Evolutionary conservation across 768 basidiomycete species (phyloP).

Genomic region (Tulasnella sp.): DNA sequence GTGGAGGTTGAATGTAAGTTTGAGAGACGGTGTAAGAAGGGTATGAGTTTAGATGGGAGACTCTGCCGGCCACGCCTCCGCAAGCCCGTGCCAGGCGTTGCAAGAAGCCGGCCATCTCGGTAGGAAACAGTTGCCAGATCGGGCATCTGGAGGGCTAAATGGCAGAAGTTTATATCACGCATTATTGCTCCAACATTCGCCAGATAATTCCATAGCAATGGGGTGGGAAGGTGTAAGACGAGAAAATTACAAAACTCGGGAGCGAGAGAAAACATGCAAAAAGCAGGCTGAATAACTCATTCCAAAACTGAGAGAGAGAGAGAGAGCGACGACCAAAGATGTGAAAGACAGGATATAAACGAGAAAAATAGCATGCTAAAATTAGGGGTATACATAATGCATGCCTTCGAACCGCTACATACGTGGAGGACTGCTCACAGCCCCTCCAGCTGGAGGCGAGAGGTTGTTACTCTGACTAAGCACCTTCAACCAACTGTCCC

Average conservation of each 20-base stretch:
- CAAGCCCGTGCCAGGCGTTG: too few species aligned
- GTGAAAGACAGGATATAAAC: neutral
- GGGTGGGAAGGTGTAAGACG: neutral
- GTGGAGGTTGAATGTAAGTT: neutral
- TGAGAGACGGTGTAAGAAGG: too few species aligned
- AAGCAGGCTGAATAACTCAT: neutral
- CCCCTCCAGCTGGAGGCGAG: neutral
- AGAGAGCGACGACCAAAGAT: neutral
- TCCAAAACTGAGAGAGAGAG: neutral
- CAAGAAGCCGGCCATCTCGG: too few species aligned
- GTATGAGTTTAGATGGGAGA: too few species aligned
- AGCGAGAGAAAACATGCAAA: neutral
- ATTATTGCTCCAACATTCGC: neutral
- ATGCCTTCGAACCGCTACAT: neutral
- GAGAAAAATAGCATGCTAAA: neutral
- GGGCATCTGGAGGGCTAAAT: too few species aligned
- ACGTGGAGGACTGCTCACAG: neutral
- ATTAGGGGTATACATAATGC: neutral
- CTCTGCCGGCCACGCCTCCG: too few species aligned
- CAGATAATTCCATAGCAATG: neutral
- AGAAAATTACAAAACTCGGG: neutral
- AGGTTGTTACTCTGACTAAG: conserved; percentile 56
- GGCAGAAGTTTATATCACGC: neutral
- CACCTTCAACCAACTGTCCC: conserved; percentile 84
- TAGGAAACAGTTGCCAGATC: neutral